phyloP scores from a whole-genome alignment of 805 yeast species.

The Monosporozyma aquatica region DNA sequence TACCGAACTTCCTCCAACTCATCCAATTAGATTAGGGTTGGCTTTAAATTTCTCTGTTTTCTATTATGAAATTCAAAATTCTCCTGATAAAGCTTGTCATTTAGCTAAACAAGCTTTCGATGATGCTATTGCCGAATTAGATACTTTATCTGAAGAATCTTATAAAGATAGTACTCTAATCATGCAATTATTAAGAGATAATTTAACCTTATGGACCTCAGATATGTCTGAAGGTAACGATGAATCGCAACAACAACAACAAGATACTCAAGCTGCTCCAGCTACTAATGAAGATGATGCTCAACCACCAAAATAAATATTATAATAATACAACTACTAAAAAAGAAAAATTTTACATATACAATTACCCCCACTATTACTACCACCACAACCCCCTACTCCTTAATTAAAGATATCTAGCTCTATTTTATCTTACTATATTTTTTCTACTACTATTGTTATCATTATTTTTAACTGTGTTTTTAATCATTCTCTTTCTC shows the following conservation, averaged over 20 bases:
- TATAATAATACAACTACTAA: neutral
- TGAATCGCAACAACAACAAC: conserved; percentile 36
- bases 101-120: conserved; percentile 97
- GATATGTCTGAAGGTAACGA: conserved; percentile 76
- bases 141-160: conserved; percentile 90
- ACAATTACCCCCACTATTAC: neutral
- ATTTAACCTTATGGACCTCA: conserved; percentile 92
- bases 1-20: conserved; percentile 91
- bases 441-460: too few species aligned
- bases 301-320: conserved; percentile 6
- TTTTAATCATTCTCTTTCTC: too few species aligned
- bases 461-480: too few species aligned
- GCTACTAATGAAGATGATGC: conserved; percentile 5
- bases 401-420: too few species aligned
- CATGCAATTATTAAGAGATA: conserved; percentile 96
- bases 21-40: conserved; percentile 91
- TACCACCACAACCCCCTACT: neutral
- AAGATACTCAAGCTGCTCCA: conserved; percentile 1
- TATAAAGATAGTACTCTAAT: conserved; percentile 95
- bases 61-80: conserved; percentile 92
- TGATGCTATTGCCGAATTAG: conserved; percentile 96
- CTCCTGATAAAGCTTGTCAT: conserved; percentile 96
- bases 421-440: too few species aligned
- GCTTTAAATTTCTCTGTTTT: conserved; percentile 95
- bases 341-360: too few species aligned